phyloP scores from a whole-genome alignment of 805 yeast species.

The Lipomyces orientalis region DNA sequence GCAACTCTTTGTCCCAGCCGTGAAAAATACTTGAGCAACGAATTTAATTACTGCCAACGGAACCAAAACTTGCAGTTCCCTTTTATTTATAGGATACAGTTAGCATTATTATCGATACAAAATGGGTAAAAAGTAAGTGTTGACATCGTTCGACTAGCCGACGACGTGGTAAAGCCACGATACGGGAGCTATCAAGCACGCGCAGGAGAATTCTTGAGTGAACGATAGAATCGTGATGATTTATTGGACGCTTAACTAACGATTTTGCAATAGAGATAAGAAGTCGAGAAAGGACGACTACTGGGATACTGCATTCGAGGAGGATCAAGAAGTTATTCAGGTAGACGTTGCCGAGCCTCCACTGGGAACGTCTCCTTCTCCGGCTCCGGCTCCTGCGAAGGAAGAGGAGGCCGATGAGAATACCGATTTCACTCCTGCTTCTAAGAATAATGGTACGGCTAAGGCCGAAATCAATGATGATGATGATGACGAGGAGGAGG shows the following conservation, averaged over 20 bases:
- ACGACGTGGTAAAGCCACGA: background rate
- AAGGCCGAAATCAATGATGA: constrained; percentile 33
- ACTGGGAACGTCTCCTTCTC: constrained; percentile 16
- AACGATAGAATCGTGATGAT: background rate
- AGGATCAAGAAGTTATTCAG: constrained; percentile 32
- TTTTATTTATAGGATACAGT: background rate
- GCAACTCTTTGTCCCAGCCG: background rate
- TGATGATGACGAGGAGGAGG: constrained; percentile 53
- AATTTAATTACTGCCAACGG: background rate
- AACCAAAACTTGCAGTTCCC: background rate
- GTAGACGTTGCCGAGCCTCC: constrained; percentile 8
- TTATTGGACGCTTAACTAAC: constrained; percentile 3
- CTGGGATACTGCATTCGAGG: constrained; percentile 41
- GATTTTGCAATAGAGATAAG: constrained; percentile 33
- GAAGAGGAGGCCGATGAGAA: constrained; percentile 4
- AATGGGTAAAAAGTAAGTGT: constrained; percentile 23
- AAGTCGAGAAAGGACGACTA: constrained; percentile 40
- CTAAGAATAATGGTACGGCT: background rate
- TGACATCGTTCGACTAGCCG: background rate
- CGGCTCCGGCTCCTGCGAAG: constrained; percentile 34
- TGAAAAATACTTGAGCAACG: background rate
- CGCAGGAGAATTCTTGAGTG: background rate
- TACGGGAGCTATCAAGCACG: background rate
- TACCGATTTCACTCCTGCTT: background rate
- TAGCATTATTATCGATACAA: background rate